Conservation (phyloP, 805 yeast species). For the Ogataea parapolymorpha region DNA sequence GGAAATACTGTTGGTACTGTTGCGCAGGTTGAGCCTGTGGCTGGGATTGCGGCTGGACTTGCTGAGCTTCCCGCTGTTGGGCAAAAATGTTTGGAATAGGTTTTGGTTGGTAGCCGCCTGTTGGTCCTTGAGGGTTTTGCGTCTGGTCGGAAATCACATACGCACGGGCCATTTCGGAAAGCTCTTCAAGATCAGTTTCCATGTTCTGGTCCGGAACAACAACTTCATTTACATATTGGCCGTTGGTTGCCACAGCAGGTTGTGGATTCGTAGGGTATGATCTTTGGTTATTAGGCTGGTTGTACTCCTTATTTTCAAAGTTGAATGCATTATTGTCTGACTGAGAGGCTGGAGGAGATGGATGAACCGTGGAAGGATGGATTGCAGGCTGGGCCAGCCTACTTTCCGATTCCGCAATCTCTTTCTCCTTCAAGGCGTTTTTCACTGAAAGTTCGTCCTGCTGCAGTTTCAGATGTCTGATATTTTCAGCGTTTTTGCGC, state of each 20-base stretch:
- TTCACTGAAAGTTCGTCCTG: constrained; percentile 26
- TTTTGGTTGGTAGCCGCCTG: constrained; percentile 21
- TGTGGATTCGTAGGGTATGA: constrained; percentile 9
- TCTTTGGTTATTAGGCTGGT: constrained; percentile 1
- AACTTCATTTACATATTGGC: constrained; percentile 3
- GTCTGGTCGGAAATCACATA: constrained; percentile 29
- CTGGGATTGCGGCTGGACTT: constrained; percentile 8
- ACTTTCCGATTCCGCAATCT: constrained; percentile 19
- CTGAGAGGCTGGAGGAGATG: constrained; percentile 12
- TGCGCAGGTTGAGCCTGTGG: constrained; percentile 9
- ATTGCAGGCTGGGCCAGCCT: constrained; percentile 24
- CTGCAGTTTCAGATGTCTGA: constrained; percentile 26
- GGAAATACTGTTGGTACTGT: constrained; percentile 7
- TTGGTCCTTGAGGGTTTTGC: constrained; percentile 14
- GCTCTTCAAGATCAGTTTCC: constrained; percentile 31
- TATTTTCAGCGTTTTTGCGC: constrained; percentile 30
- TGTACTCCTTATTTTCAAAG: constrained; percentile 3
- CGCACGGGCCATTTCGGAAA: constrained; percentile 32
- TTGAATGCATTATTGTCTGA: not conserved
- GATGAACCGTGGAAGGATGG: constrained; percentile 7
- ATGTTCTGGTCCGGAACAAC: constrained; percentile 13
- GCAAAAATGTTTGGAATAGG: constrained; percentile 17
- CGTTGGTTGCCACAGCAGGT: constrained; percentile 6
- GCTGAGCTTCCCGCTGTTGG: constrained; percentile 20
- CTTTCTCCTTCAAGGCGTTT: constrained; percentile 30